Conservation (phyloP, 75 land plant species). For the Ceratopteris richardii region DNA sequence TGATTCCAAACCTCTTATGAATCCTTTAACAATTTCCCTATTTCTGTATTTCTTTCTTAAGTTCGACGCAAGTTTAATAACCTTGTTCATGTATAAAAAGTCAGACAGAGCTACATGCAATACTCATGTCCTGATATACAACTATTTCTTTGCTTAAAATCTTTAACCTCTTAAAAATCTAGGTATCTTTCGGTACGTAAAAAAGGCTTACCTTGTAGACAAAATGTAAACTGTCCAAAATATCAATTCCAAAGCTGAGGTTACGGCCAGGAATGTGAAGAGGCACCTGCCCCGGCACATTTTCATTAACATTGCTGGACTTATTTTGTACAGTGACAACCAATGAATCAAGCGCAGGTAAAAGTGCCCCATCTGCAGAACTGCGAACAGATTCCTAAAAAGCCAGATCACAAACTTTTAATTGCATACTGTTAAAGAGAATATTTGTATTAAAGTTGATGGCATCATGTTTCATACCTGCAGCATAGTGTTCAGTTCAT, state of each 20-base stretch:
- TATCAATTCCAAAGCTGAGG: slow-evolving; percentile 59
- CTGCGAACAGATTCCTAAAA: slow-evolving; percentile 90
- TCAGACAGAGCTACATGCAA: too few relatives aligned
- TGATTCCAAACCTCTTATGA: too few relatives aligned
- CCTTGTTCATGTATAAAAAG: too few relatives aligned
- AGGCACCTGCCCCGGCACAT: slow-evolving; percentile 12
- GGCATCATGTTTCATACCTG: too few relatives aligned
- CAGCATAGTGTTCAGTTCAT: slow-evolving; percentile 80
- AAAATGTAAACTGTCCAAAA: slow-evolving; percentile 58
- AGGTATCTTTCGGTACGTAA: too few relatives aligned
- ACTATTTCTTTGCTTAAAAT: too few relatives aligned
- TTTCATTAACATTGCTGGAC: slow-evolving; percentile 16
- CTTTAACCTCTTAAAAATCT: too few relatives aligned
- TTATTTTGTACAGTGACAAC: slow-evolving; percentile 52
- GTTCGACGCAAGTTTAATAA: too few relatives aligned
- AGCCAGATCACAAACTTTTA: slow-evolving; percentile 1
- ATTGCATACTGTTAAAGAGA: background rate
- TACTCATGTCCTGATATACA: too few relatives aligned
- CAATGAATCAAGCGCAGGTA: slow-evolving; percentile 72
- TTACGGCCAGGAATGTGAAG: slow-evolving; percentile 37
- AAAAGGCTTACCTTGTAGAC: slow-evolving; percentile 54
- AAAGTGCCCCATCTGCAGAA: slow-evolving; percentile 69
- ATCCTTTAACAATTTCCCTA: too few relatives aligned
- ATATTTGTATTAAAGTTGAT: background rate
- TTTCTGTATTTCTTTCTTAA: too few relatives aligned